phyloP scores from a whole-genome alignment of 2,329 filamentous ascomycete genomes.

The Hymenoscyphus albidus region DNA sequence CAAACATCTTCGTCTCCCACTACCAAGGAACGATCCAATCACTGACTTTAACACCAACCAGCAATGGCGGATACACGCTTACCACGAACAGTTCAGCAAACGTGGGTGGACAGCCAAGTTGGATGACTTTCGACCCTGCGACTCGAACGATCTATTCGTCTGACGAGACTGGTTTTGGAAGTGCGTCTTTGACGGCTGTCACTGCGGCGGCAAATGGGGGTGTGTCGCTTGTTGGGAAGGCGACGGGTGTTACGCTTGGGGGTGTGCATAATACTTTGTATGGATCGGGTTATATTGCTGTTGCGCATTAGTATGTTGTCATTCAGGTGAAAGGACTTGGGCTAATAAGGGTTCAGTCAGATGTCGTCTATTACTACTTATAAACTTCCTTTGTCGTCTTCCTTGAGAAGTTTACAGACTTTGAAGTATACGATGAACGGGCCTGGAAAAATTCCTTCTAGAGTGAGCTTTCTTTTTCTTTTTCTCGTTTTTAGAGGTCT shows the following conservation, averaged over 20 bases:
- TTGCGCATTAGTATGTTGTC: constrained; percentile 26
- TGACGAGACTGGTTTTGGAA: constrained; percentile 40
- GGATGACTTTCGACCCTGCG: constrained; percentile 42
- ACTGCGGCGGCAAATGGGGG: constrained; percentile 38
- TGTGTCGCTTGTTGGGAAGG: constrained; percentile 36
- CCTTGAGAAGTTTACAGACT: constrained; percentile 32
- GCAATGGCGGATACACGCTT: constrained; percentile 16
- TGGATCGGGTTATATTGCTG: constrained; percentile 24
- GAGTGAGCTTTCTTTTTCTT: constrained; percentile 1
- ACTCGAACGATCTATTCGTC: constrained; percentile 41
- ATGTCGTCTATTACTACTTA: constrained; percentile 25
- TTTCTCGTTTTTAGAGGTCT: background rate
- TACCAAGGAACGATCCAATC: constrained; percentile 44
- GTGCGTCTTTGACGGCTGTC: constrained; percentile 36
- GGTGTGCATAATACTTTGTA: constrained; percentile 26
- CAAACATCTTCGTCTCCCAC: constrained; percentile 32
- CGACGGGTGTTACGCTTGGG: constrained; percentile 14
- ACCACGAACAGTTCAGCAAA: constrained; percentile 30
- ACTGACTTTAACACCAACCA: constrained; percentile 34
- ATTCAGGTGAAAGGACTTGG: background rate
- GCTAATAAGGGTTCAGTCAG: constrained; percentile 16
- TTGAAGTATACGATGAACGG: constrained; percentile 38
- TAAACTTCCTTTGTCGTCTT: constrained; percentile 21
- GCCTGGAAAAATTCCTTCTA: constrained; percentile 35
- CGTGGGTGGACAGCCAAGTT: constrained; percentile 40